Evolutionary conservation across 805 yeast genomes (phyloP), one percentile per base, ranked within the genome.

Genomic region (Yarrowia sp.): DNA sequence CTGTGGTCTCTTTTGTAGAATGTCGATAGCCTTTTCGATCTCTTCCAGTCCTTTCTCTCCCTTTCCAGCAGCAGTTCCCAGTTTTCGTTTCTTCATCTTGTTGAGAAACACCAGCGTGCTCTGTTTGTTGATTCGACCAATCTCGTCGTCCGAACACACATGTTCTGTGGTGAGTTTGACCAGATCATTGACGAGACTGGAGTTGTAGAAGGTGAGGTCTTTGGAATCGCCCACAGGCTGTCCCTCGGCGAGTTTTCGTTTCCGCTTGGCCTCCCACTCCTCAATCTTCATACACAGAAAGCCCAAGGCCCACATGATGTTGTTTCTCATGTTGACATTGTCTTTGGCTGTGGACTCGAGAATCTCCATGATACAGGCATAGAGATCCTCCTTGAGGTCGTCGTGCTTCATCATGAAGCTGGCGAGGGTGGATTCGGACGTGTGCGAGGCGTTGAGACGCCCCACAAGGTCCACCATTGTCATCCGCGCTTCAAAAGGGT

Each of bases 401-500:
- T 79, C 74, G 72, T 87, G 70, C 43, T 70, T 67, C 30, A 70
- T 33, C 39, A 76, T 53, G 53, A 74, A 75, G 56, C 71, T 72
- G 7, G 74, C 71, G 12, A 73, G 74, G 2, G 43, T 63, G 36
- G 76, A 75, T 42, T 75, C 75, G 13, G 74, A 70, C 14, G 73
- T 68, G 0, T 71, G 68, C 1, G 92, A 83, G 0, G 97, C 93
- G 50, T 86, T 87, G 49, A 94, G 79, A 8, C 82, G 76, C 71
- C 87, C 83, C 67, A 93, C 80, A 52, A 87, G 84, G 72, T 87
- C 90, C 7, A 86, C 82, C 73, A 93, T 88, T 76, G 89, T 89
- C 55, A 91, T 79, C 69, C 94, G 84, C 5, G 93, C 92, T 74
- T 91, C 97, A 76, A 94, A 91, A 0, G 97, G 87, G 75, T 93